phyloP scores from a whole-genome alignment of 345 rosid genomes.

The Corymbia maculata region DNA sequence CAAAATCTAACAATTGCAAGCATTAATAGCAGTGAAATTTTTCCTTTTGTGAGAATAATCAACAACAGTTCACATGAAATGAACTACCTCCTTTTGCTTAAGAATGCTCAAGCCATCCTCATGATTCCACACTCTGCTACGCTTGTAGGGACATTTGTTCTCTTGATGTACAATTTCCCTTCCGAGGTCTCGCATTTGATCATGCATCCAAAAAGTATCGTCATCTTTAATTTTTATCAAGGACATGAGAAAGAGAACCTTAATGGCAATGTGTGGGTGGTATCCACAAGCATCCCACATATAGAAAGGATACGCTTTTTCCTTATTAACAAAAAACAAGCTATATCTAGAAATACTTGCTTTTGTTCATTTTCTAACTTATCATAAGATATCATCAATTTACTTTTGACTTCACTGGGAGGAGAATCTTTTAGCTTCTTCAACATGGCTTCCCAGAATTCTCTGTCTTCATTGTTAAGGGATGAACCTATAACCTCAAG shows the following conservation, averaged over 20 bases:
- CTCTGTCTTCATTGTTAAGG: accelerated
- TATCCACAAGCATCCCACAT: too few species aligned
- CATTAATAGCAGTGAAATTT: too few species aligned
- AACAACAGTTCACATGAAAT: not conserved
- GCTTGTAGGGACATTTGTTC: too few species aligned
- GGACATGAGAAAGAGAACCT: too few species aligned
- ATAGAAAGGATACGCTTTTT: not conserved
- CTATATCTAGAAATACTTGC: not conserved
- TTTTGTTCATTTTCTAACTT: not conserved
- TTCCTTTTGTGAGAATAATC: too few species aligned
- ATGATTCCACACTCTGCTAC: not conserved
- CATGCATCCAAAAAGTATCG: too few species aligned
- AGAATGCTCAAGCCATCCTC: accelerated
- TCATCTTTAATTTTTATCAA: too few species aligned
- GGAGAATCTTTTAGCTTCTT: not conserved
- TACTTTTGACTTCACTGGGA: not conserved
- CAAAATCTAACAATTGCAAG: not conserved
- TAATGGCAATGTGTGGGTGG: too few species aligned
- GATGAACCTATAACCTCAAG: not conserved
- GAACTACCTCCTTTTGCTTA: not conserved
- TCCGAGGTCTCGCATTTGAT: too few species aligned
- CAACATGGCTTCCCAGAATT: not conserved
- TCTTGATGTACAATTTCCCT: too few species aligned
- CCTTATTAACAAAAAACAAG: not conserved
- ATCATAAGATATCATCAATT: not conserved